Percentiles rank a stretch among this genome's conserved stretches.
Evolutionary conservation across 192 early-diverging fungal species (phyloP).

Genomic region (Pilobolus umbonatus): DNA sequence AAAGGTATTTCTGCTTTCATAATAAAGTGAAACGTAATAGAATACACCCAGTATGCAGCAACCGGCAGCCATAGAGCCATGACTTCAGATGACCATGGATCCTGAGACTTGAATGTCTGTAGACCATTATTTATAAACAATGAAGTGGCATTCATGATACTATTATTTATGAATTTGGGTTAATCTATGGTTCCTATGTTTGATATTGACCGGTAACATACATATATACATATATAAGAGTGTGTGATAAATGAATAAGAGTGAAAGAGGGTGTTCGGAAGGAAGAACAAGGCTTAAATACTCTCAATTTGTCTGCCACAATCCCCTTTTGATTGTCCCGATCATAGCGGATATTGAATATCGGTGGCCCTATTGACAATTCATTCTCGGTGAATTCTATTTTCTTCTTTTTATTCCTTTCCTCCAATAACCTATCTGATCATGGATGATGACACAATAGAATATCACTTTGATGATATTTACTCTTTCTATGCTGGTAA

Average conservation of each 20-base stretch:
- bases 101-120: constrained; percentile 27
- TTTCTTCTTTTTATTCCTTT: too few species aligned
- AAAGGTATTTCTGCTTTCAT: constrained; percentile 52
- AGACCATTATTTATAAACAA: background rate
- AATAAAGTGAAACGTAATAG: constrained; percentile 57
- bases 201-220: background rate
- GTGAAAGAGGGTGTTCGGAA: background rate
- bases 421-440: background rate
- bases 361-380: too few species aligned
- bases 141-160: constrained; percentile 10
- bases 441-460: constrained; percentile 23
- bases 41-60: constrained; percentile 67
- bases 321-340: background rate
- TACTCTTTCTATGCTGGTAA: constrained; percentile 31
- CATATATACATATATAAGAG: background rate
- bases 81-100: constrained; percentile 41
- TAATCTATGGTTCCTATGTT: too few species aligned
- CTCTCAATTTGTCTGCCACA: background rate
- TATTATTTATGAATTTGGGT: too few species aligned
- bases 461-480: constrained; percentile 32
- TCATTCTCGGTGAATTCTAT: too few species aligned
- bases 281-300: background rate
- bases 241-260: too few species aligned
- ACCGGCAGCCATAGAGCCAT: constrained; percentile 52
- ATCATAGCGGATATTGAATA: too few species aligned